Conservation (phyloP, 2,329 filamentous ascomycete genomes). For the Didymellaceae sp. region DNA sequence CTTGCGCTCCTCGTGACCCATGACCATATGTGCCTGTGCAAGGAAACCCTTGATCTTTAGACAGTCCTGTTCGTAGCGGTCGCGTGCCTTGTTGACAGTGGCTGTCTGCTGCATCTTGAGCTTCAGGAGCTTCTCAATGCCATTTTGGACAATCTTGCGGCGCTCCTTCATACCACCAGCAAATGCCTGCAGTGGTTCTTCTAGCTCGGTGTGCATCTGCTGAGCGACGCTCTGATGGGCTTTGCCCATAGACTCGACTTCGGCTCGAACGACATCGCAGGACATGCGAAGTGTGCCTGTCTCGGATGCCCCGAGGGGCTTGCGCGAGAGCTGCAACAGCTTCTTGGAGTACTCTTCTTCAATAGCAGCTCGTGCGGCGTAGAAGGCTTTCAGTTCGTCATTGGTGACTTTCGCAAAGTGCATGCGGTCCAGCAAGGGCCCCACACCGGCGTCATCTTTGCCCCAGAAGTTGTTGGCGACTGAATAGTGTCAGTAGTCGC, state of each 20-base stretch:
- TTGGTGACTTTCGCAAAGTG: conserved; percentile 85
- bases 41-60: conserved; percentile 98
- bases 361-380: conserved; percentile 86
- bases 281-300: conserved; percentile 82
- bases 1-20: conserved; percentile 98
- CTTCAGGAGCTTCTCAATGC: conserved; percentile 93
- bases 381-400: conserved; percentile 92
- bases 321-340: conserved; percentile 82
- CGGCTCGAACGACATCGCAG: conserved; percentile 84
- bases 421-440: conserved; percentile 92
- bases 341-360: conserved; percentile 97
- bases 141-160: conserved; percentile 92
- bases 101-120: conserved; percentile 90
- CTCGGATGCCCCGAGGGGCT: conserved; percentile 88
- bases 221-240: conserved; percentile 86
- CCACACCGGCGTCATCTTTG: conserved; percentile 95
- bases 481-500: conserved; percentile 52
- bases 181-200: conserved; percentile 91
- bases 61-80: conserved; percentile 96
- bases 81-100: conserved; percentile 91
- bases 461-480: conserved; percentile 99
- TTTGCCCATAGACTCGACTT: conserved; percentile 93
- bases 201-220: conserved; percentile 95
- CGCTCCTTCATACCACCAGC: conserved; percentile 95
- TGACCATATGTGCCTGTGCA: conserved; percentile 99